Evolutionary conservation across 768 basidiomycete genomes (phyloP), one percentile per base, ranked within the genome.

Genomic region (Mycena galericulata): DNA sequence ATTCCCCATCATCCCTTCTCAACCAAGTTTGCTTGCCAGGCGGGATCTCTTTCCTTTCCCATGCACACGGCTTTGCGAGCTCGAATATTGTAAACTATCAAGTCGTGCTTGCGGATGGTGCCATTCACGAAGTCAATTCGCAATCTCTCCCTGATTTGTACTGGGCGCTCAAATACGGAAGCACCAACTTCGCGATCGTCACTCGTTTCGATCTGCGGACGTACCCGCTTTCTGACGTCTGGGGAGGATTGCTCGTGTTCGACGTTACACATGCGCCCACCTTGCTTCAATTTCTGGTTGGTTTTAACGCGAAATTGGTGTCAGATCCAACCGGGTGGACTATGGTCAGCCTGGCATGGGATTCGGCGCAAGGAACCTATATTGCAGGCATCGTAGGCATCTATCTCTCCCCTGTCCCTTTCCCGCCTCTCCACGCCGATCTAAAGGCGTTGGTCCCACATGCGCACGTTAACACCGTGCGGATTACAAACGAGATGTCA

Each of bases 161-260:
- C 45, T 66, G 68, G 73, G 74, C 71, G 15, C 65, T 75, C 41
- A 72, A 72, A 43, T 50, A 68, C 24, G 74, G 74, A 26, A 72
- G 70, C 38, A 75, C 73, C 18, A 75, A 75, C 49, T 75, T 66
- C 55, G 74, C 56, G 8, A 49, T 75, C 26, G 68, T 75, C 8
- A 75, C 74, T 6, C 74, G 73, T 34, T 75, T 74, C 60, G 71
- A 72, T n/a, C 68, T 72, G 65, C 27, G 49, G 12, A 75, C 74
- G 4, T 73, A 62, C 30, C 60, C 71, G 17, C 61, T 69, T 15
- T 24, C 56, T 5, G 66, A 62, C 18, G 63, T 73, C 4, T 73
- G 74, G 72, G 74, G 65, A 4, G 72, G 72, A 18, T 47, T 53
- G 1, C 62, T 62, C 14, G 30, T 74, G 22, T 70, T 61, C 24